phyloP scores from a whole-genome alignment of 208 protist genomes.

The Trypanosoma rangeli region DNA sequence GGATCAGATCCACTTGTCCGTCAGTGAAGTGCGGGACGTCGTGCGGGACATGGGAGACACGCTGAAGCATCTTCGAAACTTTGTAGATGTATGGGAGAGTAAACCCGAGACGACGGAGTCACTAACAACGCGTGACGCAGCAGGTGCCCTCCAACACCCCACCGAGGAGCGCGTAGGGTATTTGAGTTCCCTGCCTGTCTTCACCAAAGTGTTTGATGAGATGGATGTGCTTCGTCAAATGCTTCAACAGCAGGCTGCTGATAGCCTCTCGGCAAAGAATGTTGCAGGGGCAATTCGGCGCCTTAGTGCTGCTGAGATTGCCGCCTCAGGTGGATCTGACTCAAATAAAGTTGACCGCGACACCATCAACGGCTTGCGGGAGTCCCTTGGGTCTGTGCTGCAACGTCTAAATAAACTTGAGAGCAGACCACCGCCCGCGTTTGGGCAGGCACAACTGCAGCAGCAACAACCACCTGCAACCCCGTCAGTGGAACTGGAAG shows the following conservation, averaged over 20 bases:
- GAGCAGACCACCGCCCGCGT: constrained; percentile 26
- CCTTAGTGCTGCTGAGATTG: constrained; percentile 11
- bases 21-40: constrained; percentile 11
- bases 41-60: constrained; percentile 20
- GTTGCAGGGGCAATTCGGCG: constrained; percentile 24
- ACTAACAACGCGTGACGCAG: constrained; percentile 39
- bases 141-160: constrained; percentile 33
- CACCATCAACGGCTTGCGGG: constrained; percentile 22
- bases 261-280: constrained; percentile 48
- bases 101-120: constrained; percentile 33
- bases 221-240: constrained; percentile 63
- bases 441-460: constrained; percentile 27
- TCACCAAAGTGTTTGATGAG: constrained; percentile 62
- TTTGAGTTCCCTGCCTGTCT: constrained; percentile 63
- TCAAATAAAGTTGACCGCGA: constrained; percentile 12
- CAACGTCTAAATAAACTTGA: constrained; percentile 38
- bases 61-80: constrained; percentile 30
- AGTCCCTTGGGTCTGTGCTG: constrained; percentile 33
- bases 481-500: constrained; percentile 2
- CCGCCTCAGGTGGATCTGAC: neutral
- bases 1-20: constrained; percentile 20
- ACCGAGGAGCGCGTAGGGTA: constrained; percentile 59
- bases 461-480: neutral
- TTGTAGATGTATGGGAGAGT: constrained; percentile 63
- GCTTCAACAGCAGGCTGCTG: constrained; percentile 56